Percentiles rank a stretch among this genome's conserved stretches.
These are phyloP conservation scores for Stentor roeselii DNA, from an alignment of 73 alveolate genomes.

Conservation along the genomic window DNA sequence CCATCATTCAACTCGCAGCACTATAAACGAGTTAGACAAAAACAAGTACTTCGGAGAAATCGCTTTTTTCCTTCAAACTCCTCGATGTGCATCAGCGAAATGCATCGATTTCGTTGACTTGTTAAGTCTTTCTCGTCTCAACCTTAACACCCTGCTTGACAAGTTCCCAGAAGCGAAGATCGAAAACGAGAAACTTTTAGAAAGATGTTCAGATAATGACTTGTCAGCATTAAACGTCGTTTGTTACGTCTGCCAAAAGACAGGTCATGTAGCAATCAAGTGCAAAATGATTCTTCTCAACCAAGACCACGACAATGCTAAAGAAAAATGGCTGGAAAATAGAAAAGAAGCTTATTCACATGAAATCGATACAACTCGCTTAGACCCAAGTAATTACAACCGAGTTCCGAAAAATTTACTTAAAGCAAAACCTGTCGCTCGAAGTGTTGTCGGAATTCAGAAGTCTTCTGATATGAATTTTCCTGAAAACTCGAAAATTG, in stretches of 20 bases:
- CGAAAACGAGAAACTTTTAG: background rate
- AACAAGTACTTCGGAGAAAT: conserved; percentile 80
- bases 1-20: conserved; percentile 48
- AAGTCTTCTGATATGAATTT: background rate
- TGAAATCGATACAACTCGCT: background rate
- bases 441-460: background rate
- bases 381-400: background rate
- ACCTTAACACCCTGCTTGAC: background rate
- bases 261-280: conserved; percentile 17
- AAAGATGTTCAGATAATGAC: conserved; percentile 4
- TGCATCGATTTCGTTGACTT: conserved; percentile 69
- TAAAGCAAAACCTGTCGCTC: background rate
- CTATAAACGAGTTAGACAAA: conserved; percentile 47
- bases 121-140: background rate
- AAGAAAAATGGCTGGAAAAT: background rate
- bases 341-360: background rate
- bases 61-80: conserved; percentile 73
- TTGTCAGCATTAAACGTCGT: background rate
- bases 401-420: background rate
- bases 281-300: conserved; percentile 13
- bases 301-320: conserved; percentile 23
- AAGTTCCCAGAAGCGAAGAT: conserved; percentile 17
- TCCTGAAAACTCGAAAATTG: background rate
- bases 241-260: conserved; percentile 4
- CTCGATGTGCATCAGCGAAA: conserved; percentile 70